phyloP scores from a whole-genome alignment of 2,329 filamentous ascomycete genomes.

The Delphinella strobiligena region DNA sequence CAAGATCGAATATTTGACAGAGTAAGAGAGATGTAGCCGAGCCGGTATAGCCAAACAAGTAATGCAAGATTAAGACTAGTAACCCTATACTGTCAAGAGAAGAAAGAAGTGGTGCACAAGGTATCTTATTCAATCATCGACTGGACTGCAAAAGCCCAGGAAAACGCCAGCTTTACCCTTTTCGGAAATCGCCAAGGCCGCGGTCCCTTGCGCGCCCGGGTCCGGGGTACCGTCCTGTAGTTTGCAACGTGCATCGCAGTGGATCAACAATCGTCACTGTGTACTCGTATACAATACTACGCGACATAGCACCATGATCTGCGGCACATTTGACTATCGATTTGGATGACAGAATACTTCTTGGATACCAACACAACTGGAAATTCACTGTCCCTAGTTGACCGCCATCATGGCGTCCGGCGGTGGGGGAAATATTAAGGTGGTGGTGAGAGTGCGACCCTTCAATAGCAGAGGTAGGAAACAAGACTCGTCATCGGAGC shows the following conservation, averaged over 20 bases:
- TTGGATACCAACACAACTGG: neutral
- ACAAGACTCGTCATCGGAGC: neutral
- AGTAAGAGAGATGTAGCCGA: neutral
- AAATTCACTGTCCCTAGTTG: neutral
- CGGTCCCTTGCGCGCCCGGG: neutral
- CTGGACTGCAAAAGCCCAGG: no score
- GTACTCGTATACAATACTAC: no score
- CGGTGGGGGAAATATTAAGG: conserved; percentile 96
- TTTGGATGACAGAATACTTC: neutral
- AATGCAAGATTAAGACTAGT: no score
- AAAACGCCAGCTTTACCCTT: neutral
- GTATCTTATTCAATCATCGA: no score
- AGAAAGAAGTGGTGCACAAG: no score
- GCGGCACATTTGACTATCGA: no score
- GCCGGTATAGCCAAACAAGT: neutral
- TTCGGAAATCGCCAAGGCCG: conserved; percentile 1
- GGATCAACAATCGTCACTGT: neutral
- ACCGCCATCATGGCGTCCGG: conserved; percentile 46
- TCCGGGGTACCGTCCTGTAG: neutral
- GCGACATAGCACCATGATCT: no score
- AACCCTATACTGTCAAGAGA: no score
- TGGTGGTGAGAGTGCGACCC: conserved; percentile 90
- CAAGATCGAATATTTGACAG: no score
- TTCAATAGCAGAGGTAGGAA: conserved; percentile 82
- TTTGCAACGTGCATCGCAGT: neutral